Evolutionary conservation across 108 stramenopile species (phyloP).

Genomic region (Bacterosira constricta): DNA sequence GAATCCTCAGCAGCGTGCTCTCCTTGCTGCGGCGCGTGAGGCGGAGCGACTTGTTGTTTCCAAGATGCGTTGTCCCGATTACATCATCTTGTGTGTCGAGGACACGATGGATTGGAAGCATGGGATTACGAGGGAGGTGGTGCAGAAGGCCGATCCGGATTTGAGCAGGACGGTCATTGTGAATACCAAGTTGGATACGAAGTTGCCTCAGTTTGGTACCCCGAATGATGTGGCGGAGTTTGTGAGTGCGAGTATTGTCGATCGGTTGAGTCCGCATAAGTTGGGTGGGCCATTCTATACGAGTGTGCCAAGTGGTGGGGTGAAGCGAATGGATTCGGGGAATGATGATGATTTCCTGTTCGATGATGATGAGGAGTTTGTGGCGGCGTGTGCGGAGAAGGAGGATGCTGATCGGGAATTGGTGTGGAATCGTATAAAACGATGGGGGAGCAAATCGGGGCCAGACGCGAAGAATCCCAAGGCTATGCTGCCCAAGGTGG

Average conservation of each 20-base stretch:
- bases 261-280: slow-evolving; percentile 77
- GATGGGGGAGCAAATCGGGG: slow-evolving; percentile 22
- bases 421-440: slow-evolving; percentile 47
- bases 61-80: slow-evolving; percentile 89
- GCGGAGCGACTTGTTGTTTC: slow-evolving; percentile 86
- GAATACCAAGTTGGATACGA: slow-evolving; percentile 94
- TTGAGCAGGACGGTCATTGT: slow-evolving; percentile 92
- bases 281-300: slow-evolving; percentile 94
- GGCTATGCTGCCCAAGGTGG: slow-evolving; percentile 61
- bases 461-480: slow-evolving; percentile 23
- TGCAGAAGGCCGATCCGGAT: slow-evolving; percentile 89
- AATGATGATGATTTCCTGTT: slow-evolving; percentile 60
- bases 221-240: slow-evolving; percentile 86
- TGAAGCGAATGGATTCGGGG: slow-evolving; percentile 50
- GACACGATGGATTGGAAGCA: slow-evolving; percentile 96
- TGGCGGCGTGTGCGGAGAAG: slow-evolving; percentile 62
- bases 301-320: slow-evolving; percentile 90
- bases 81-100: slow-evolving; percentile 94
- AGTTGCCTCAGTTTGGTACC: slow-evolving; percentile 89
- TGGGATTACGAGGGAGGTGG: slow-evolving; percentile 78
- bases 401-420: slow-evolving; percentile 61
- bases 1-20: slow-evolving; percentile 76
- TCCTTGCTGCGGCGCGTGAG: slow-evolving; percentile 78
- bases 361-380: slow-evolving; percentile 82
- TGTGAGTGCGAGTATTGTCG: slow-evolving; percentile 71